Percentiles rank a stretch among this genome's conserved stretches.
Evolutionary conservation across 495 filamentous ascomycete genomes (phyloP).

Genomic region (Jackrogersella multiformis): DNA sequence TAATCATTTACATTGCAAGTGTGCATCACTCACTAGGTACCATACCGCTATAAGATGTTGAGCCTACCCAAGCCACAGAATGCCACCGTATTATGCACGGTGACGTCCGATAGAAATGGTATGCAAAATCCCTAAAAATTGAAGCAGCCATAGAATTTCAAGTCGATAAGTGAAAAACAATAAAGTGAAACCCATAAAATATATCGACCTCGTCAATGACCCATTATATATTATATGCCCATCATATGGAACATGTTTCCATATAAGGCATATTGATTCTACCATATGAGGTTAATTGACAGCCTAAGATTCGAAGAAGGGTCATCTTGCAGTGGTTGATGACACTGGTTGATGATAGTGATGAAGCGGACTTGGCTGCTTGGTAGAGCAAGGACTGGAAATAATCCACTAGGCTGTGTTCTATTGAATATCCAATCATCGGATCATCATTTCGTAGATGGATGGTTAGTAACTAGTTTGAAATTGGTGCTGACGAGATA

Average conservation of each 20-base stretch:
- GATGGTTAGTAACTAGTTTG: constrained; percentile 1
- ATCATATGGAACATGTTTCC: constrained; percentile 19
- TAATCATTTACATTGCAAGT: not conserved
- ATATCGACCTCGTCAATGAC: constrained; percentile 6
- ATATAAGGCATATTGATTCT: constrained; percentile 5
- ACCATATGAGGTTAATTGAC: constrained; percentile 8
- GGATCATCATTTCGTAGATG: not conserved
- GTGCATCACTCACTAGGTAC: not conserved
- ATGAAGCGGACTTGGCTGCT: constrained; percentile 11
- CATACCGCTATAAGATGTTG: not conserved
- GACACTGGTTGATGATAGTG: not conserved
- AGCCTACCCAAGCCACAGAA: constrained; percentile 3
- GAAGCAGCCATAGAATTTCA: constrained; percentile 10
- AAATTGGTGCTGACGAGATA: constrained; percentile 21
- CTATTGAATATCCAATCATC: constrained; percentile 26
- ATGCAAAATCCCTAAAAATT: not conserved
- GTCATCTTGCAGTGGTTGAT: constrained; percentile 16
- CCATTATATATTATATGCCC: constrained; percentile 32
- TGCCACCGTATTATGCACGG: constrained; percentile 32
- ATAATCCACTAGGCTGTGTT: not conserved
- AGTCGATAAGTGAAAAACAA: not conserved
- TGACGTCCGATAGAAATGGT: constrained; percentile 24
- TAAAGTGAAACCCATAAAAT: not conserved
- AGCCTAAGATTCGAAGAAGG: constrained; percentile 1
- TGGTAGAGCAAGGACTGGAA: not conserved